Conservation (phyloP, 2,329 filamentous ascomycete species). For the Colletotrichum sp. region DNA sequence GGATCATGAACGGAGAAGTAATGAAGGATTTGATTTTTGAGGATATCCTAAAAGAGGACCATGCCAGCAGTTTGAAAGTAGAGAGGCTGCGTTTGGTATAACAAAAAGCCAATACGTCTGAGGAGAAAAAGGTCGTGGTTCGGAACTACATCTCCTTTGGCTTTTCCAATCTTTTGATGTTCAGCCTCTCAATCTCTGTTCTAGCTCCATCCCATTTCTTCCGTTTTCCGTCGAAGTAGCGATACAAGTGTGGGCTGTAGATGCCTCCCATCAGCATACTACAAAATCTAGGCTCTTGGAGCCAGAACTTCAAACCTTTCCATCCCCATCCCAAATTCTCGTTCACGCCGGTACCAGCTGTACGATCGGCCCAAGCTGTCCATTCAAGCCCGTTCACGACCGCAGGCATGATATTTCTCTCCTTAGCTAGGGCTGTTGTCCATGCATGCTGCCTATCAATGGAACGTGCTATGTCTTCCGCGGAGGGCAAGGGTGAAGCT, state of each 20-base stretch:
- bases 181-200: no score
- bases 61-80: no score
- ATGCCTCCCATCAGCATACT: constrained; percentile 40
- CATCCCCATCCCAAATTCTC: constrained; percentile 43
- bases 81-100: no score
- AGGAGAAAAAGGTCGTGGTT: no score
- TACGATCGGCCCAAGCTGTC: constrained; percentile 36
- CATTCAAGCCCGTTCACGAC: constrained; percentile 31
- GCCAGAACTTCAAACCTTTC: constrained; percentile 46
- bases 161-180: no score
- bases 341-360: constrained; percentile 42
- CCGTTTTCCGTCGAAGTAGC: constrained; percentile 41
- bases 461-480: constrained; percentile 29
- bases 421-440: constrained; percentile 23
- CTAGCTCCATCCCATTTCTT: constrained; percentile 40
- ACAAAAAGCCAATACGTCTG: no score
- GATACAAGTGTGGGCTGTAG: constrained; percentile 43
- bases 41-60: no score
- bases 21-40: no score
- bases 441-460: constrained; percentile 30
- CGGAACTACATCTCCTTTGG: no score
- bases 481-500: constrained; percentile 29
- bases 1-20: no score
- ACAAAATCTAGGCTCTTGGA: constrained; percentile 37
- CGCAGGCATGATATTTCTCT: constrained; percentile 15